phyloP scores from a whole-genome alignment of 805 yeast species.

The Saccharomycopsis schoenii region DNA sequence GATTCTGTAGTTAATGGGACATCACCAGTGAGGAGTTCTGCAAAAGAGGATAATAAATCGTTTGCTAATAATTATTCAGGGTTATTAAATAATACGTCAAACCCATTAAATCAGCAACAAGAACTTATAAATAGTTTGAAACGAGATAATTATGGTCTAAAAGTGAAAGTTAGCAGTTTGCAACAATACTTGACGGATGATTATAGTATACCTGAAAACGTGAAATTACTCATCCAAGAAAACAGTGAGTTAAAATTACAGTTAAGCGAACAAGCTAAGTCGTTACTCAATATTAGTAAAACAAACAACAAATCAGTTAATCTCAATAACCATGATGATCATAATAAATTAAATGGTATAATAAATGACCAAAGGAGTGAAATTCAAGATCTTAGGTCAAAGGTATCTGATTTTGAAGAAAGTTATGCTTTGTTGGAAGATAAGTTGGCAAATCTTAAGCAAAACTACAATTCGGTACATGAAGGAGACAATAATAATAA shows the following conservation, averaged over 20 bases:
- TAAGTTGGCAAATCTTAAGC: background rate
- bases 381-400: constrained; percentile 1
- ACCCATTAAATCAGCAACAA: constrained; percentile 26
- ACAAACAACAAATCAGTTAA: background rate
- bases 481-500: background rate
- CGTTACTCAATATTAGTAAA: background rate
- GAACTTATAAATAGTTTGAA: constrained; percentile 26
- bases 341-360: background rate
- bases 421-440: background rate
- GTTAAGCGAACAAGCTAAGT: constrained; percentile 1
- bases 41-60: background rate
- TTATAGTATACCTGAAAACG: constrained; percentile 8
- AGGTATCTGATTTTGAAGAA: constrained; percentile 3
- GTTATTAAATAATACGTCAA: constrained; percentile 7
- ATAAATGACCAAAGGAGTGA: constrained; percentile 1
- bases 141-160: constrained; percentile 35
- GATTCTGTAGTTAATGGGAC: background rate
- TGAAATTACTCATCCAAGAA: constrained; percentile 13
- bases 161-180: constrained; percentile 34
- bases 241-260: constrained; percentile 14
- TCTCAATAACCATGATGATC: background rate
- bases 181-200: constrained; percentile 28
- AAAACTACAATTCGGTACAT: background rate
- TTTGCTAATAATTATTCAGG: background rate
- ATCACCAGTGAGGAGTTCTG: background rate